Percentiles rank a stretch among this genome's conserved stretches.
Evolutionary conservation across 1,284 basidiomycete species (phyloP).

Genomic region (Boletus semigastroideus): DNA sequence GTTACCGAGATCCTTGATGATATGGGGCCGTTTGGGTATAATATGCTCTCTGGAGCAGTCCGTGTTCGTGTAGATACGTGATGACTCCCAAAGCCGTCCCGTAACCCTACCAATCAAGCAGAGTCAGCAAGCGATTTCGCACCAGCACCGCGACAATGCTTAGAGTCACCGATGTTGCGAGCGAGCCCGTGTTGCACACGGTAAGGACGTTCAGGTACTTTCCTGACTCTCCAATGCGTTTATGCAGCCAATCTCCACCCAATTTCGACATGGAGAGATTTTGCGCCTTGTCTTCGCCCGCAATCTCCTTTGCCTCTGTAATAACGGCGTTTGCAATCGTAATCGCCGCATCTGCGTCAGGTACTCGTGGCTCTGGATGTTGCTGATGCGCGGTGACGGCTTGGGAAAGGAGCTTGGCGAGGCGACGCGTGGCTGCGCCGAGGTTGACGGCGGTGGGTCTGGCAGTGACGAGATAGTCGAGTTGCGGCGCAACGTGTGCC

Average conservation of each 20-base stretch:
- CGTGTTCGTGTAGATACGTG: conserved; percentile 79
- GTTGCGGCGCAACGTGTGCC: conserved; percentile 52
- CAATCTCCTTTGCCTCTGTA: conserved; percentile 62
- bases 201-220: conserved; percentile 77
- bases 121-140: conserved; percentile 1
- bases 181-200: conserved; percentile 93
- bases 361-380: conserved; percentile 6
- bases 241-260: conserved; percentile 83
- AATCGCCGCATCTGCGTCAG: conserved; percentile 40
- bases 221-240: conserved; percentile 40
- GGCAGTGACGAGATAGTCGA: conserved; percentile 77
- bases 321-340: conserved; percentile 61
- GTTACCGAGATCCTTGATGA: conserved; percentile 81
- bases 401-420: conserved; percentile 47
- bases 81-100: conserved; percentile 94
- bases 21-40: conserved; percentile 93
- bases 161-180: conserved; percentile 77
- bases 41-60: conserved; percentile 76
- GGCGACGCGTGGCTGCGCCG: conserved; percentile 74
- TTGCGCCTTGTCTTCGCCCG: conserved; percentile 81
- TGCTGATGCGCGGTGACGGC: conserved; percentile 17
- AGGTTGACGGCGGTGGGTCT: conserved; percentile 96
- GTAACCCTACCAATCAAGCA: conserved; percentile 63
- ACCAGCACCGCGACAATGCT: neutral
- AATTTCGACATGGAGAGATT: conserved; percentile 80